A percentile compares a stretch with the other conserved stretches of the same genome.
phyloP scores from a whole-genome alignment of 331 rosid species.

The Spiraea crenata region DNA sequence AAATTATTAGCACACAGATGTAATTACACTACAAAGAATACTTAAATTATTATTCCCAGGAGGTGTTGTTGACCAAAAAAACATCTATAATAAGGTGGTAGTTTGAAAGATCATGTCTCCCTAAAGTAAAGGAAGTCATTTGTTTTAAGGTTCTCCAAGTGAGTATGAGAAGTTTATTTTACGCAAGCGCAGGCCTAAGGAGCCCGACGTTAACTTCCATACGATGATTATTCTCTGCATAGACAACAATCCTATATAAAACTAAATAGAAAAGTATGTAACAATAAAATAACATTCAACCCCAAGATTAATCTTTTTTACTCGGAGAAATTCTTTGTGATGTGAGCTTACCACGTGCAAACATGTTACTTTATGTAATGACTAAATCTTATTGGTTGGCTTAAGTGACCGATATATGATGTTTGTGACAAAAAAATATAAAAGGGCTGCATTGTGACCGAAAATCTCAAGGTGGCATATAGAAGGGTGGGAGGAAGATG shows the following conservation, averaged over 20 bases:
- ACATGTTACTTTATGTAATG: neutral
- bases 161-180: neutral
- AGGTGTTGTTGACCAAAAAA: neutral
- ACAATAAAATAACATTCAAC: neutral
- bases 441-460: neutral
- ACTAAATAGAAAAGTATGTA: neutral
- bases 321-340: neutral
- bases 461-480: neutral
- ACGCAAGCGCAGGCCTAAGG: neutral
- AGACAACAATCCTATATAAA: neutral
- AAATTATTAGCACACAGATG: no score
- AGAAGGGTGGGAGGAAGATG: no score
- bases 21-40: no score
- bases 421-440: neutral
- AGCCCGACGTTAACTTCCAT: neutral
- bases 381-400: neutral
- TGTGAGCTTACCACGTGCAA: neutral
- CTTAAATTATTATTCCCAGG: neutral
- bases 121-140: neutral
- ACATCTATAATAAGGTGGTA: neutral
- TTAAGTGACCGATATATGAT: neutral
- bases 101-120: neutral
- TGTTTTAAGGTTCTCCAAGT: neutral
- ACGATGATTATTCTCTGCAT: neutral
- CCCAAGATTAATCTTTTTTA: neutral